Conservation (phyloP, 139 green algal species). For the Picochlorum sp. region DNA sequence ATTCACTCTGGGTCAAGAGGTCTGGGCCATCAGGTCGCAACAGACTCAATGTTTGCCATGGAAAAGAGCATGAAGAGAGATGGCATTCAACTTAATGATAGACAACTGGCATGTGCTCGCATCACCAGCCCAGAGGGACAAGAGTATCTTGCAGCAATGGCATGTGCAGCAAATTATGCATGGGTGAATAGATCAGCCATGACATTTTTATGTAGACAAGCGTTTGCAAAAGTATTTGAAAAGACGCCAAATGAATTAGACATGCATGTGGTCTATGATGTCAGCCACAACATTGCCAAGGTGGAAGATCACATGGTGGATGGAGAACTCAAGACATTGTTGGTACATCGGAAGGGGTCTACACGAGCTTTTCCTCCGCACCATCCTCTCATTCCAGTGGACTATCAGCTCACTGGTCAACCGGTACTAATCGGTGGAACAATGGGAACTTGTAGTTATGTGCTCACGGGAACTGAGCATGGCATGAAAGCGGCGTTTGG, state of each 20-base stretch:
- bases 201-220: constrained; percentile 73
- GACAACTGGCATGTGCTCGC: constrained; percentile 78
- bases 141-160: constrained; percentile 83
- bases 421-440: constrained; percentile 85
- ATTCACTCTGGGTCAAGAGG: constrained; percentile 77
- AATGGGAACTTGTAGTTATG: constrained; percentile 85
- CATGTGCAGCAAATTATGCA: constrained; percentile 85
- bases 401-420: constrained; percentile 83
- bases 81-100: constrained; percentile 68
- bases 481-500: constrained; percentile 79
- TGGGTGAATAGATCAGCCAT: constrained; percentile 84
- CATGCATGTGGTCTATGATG: constrained; percentile 91
- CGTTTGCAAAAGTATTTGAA: constrained; percentile 76
- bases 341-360: constrained; percentile 84
- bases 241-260: constrained; percentile 72
- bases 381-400: constrained; percentile 79
- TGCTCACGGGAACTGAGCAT: constrained; percentile 79
- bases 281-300: constrained; percentile 91
- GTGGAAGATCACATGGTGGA: constrained; percentile 82
- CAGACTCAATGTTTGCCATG: constrained; percentile 77
- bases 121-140: constrained; percentile 66
- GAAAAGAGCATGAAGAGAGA: constrained; percentile 75
- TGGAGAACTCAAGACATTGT: constrained; percentile 57
- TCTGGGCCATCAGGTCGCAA: constrained; percentile 83
- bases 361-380: constrained; percentile 83